phyloP scores from a whole-genome alignment of 257 asterid species.

The Pogostemon cablin region DNA sequence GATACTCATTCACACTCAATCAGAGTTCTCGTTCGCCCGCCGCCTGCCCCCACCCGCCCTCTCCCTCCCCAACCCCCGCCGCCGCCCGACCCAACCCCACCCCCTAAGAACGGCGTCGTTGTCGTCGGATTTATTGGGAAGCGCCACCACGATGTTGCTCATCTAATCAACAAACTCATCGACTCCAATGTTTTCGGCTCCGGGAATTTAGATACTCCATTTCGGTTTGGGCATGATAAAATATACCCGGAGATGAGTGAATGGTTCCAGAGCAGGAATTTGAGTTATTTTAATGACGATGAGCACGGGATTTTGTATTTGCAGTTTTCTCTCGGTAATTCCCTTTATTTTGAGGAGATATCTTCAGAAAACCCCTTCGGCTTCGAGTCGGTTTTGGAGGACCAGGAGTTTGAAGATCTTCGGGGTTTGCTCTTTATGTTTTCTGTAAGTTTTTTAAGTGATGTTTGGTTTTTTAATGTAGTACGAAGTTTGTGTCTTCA shows the following conservation, averaged over 20 bases:
- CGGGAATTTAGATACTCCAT: slow-evolving; percentile 59
- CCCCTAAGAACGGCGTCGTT: slow-evolving; percentile 63
- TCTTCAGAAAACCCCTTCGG: slow-evolving; percentile 40
- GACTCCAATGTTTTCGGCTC: slow-evolving; percentile 85
- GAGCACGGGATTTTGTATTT: slow-evolving; percentile 76
- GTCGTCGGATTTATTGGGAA: slow-evolving; percentile 88
- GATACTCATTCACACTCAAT: slow-evolving; percentile 54
- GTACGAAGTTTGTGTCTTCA: slow-evolving; percentile 19
- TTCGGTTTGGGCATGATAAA: slow-evolving; percentile 47
- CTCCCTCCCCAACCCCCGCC: slow-evolving; percentile 39
- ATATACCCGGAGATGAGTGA: slow-evolving; percentile 47
- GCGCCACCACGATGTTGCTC: slow-evolving; percentile 68
- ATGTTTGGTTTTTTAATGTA: slow-evolving; percentile 2
- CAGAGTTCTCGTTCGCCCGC: slow-evolving; percentile 80
- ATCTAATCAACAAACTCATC: slow-evolving; percentile 70
- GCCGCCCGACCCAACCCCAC: slow-evolving; percentile 31
- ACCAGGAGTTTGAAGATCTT: slow-evolving; percentile 72
- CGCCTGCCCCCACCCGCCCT: slow-evolving; percentile 43
- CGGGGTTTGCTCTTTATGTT: slow-evolving; percentile 93
- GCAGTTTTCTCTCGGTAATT: slow-evolving; percentile 55
- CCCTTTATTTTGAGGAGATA: slow-evolving; percentile 42
- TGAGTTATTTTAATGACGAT: slow-evolving; percentile 66
- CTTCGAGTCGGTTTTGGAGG: slow-evolving; percentile 58
- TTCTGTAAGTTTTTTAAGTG: slow-evolving; percentile 61
- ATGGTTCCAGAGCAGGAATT: slow-evolving; percentile 69